Evolutionary conservation across 305 asterid genomes (phyloP), one percentile per base, ranked within the genome.

Genomic region (Fraxinus angustifolia): DNA sequence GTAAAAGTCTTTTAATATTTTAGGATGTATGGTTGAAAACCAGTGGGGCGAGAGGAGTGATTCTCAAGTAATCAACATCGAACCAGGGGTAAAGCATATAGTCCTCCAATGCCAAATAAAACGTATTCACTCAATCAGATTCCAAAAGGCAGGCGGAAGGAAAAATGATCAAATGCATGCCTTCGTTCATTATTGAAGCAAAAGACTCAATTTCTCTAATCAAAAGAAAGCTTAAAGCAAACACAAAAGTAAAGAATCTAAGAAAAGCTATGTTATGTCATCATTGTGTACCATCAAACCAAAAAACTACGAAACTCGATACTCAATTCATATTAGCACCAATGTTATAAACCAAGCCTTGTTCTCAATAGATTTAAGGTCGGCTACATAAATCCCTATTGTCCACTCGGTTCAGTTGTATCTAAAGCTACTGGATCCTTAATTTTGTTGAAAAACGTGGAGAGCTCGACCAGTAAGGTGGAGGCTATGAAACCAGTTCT

Each of bases 401-500:
- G 31, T 62, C 33, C 0, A 23, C 6, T 23, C 72, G 16, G 31
- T 62, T 23, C 72, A 23, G 31, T 8, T 21, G 33, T 62, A 62
- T 62, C 72, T 23, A 62, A 62, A 26, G 73, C 36, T 4, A 3
- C 8, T 3, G 40, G 23, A 16, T 71, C 75, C 75, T 71, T 71
- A 33, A 71, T 71, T 70, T 30, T 14, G 38, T 58, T 65, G 31
- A 68, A 65, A n/a, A 79, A 38, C 28, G 88, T 91, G 94, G 92
- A 89, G 75, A 80, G 77, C 82, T 83, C 89, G 81, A 88, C 85
- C 84, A 45, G 89, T 75, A 86, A 90, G 78, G 42, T 85, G n/a
- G 91, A 88, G 62, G 81, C 81, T 77, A 82, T 91, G 80, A 90
- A 84, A 79, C 90, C 93, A 30, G 73, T 77, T 42, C 17, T 89